A percentile compares a stretch with the other conserved stretches of the same genome.
Evolutionary conservation across 75 land plant genomes (phyloP).

Genomic region (Cryptomeria japonica): DNA sequence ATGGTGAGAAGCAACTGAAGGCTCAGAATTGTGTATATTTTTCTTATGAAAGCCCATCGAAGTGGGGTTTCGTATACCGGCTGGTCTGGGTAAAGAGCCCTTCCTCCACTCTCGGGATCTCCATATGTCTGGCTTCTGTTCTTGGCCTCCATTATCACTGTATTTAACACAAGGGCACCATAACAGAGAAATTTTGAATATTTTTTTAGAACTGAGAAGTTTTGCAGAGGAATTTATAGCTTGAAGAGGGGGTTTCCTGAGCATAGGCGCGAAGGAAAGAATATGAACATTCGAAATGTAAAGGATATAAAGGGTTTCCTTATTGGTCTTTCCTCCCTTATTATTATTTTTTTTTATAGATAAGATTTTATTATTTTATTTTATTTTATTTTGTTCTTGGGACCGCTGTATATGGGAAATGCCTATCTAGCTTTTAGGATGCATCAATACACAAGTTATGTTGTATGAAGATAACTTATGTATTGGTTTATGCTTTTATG

Average conservation of each 20-base stretch:
- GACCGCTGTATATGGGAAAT: too few relatives aligned
- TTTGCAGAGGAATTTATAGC: background rate
- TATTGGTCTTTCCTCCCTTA: too few relatives aligned
- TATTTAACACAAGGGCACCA: background rate
- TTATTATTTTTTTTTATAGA: too few relatives aligned
- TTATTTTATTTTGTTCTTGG: too few relatives aligned
- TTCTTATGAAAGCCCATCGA: conserved; percentile 86
- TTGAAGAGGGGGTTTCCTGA: background rate
- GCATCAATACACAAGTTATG: too few relatives aligned
- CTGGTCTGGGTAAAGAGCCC: conserved; percentile 50
- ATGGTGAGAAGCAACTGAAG: conserved; percentile 67
- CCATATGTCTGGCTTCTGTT: background rate
- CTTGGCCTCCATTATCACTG: background rate
- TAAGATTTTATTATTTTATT: too few relatives aligned
- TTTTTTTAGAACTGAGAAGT: background rate
- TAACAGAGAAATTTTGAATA: too few relatives aligned
- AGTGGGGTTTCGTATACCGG: conserved; percentile 57
- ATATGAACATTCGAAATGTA: too few relatives aligned
- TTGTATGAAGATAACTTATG: too few relatives aligned
- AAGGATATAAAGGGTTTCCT: too few relatives aligned
- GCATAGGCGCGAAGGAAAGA: background rate
- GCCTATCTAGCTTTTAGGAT: too few relatives aligned
- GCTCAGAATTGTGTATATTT: conserved; percentile 70
- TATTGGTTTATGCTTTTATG: too few relatives aligned
- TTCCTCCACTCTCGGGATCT: background rate